Base-by-base conservation (phyloP, 2,329 filamentous ascomycete genomes). In the Xylaria arbuscula region DNA sequence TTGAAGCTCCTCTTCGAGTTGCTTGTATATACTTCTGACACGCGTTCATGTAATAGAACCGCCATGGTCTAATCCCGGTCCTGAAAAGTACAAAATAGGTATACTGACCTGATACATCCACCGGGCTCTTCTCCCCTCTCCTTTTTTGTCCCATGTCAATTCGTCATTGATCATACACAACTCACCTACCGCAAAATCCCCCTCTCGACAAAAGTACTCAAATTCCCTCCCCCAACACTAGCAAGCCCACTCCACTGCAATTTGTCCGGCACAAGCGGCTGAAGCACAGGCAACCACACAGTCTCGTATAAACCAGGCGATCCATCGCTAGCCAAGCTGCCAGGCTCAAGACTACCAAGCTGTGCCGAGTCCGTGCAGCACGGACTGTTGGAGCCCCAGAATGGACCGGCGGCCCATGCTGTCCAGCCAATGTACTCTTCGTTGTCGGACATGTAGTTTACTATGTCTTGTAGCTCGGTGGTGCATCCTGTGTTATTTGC, bases 361-460 rank as follows among this genome's bases (percentile, higher is more conserved):
- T 81, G 79, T 48, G 69, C 69, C 54, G 75, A 76, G 76, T 84
- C 81, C 0, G 80, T 78, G 72, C 80, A 85, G 70, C 81, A 81
- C 22, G 80, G 84, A 63, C 78, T 81, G 50, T 77, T 72, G 8
- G 77, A 70, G 0, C 84, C 84, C 84, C 84, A 86, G 53, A 86
- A 79, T 0, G 84, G 84, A 0, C 84, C 84, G 0, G 84, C 84
- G 0, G 83, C 81, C 84, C 83, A 86, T 3, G 83, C 83, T 0
- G 84, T 84, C 84, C 83, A 86, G 2, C 84, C 84, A 54, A 86
- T 84, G 69, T 83, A 85, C 70, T 81, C 81, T 1, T 80, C 76
- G 68, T 85, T 84, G n/a, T 78, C 66, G 32, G 80, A 76, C 80
- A 86, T 84, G 73, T 84, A 83, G 60, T 82, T 80, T 15, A 85